phyloP scores from a whole-genome alignment of 2,329 filamentous ascomycete species.

The Xylariaceae sp. region DNA sequence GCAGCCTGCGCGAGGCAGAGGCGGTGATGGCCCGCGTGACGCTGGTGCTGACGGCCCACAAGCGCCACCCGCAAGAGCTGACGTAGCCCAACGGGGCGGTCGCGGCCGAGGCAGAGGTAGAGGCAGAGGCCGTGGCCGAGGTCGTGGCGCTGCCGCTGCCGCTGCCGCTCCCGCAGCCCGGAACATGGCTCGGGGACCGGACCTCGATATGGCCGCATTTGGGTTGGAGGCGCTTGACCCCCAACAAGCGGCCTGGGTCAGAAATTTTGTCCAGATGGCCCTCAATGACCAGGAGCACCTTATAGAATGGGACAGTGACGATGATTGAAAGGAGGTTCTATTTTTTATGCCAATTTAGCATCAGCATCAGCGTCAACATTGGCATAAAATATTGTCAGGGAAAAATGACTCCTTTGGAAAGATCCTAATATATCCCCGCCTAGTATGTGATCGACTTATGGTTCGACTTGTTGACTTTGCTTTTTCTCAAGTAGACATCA shows the following conservation, averaged over 20 bases:
- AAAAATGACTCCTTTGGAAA: no score
- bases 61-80: slow-evolving; percentile 22
- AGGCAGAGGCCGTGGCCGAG: slow-evolving; percentile 29
- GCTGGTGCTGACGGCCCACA: slow-evolving; percentile 12
- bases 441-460: no score
- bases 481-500: no score
- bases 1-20: slow-evolving; percentile 22
- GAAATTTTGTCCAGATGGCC: slow-evolving; percentile 49
- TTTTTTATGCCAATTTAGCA: background rate
- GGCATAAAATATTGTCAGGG: no score
- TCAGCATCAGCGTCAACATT: no score
- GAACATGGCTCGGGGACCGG: slow-evolving; percentile 25
- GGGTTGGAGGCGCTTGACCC: no score
- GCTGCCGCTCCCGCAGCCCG: slow-evolving; percentile 24
- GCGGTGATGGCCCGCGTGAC: slow-evolving; percentile 22
- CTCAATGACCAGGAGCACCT: slow-evolving; percentile 48
- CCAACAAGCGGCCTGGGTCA: slow-evolving; percentile 47
- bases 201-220: no score
- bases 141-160: slow-evolving; percentile 18
- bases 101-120: no score
- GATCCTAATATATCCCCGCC: no score
- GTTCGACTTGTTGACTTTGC: no score
- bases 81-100: slow-evolving; percentile 27
- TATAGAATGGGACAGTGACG: slow-evolving; percentile 39
- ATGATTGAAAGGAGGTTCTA: slow-evolving; percentile 19